A percentile compares a stretch with the other conserved stretches of the same genome.
These are phyloP conservation scores for Arthrobotrys sphaeroides DNA, from an alignment of 2,329 filamentous ascomycete genomes.

Conservation along the genomic window DNA sequence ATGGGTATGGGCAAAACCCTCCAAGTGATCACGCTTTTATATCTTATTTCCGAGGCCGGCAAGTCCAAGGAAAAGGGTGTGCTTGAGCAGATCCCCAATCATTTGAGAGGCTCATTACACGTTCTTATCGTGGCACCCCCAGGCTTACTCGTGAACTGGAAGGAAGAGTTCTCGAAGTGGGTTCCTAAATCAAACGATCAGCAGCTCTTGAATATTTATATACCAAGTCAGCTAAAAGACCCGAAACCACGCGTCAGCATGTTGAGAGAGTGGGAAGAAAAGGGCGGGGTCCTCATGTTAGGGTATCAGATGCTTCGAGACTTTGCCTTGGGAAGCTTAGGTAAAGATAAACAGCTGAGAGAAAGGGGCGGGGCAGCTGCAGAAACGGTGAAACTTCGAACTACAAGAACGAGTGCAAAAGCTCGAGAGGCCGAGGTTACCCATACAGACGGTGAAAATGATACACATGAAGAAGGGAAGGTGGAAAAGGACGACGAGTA, in stretches of 20 bases:
- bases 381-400: background rate
- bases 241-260: background rate
- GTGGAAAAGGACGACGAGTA: no score
- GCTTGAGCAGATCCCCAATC: conserved; percentile 72
- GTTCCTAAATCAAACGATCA: conserved; percentile 66
- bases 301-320: conserved; percentile 36
- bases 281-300: conserved; percentile 54
- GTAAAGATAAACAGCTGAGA: background rate
- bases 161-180: conserved; percentile 67
- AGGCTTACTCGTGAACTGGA: conserved; percentile 81
- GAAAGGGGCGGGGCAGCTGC: background rate
- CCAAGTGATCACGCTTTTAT: conserved; percentile 68
- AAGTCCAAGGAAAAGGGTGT: conserved; percentile 65
- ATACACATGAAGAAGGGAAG: background rate
- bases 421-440: background rate
- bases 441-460: background rate
- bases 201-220: conserved; percentile 58
- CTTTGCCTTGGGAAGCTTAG: background rate
- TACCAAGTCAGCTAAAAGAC: background rate
- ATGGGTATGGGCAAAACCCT: conserved; percentile 95
- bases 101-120: conserved; percentile 68
- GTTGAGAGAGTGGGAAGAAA: conserved; percentile 29
- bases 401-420: background rate
- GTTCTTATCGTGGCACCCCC: conserved; percentile 80
- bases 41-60: conserved; percentile 62